Percentiles rank a stretch among this genome's conserved stretches.
phyloP scores from a whole-genome alignment of 2,329 filamentous ascomycete species.

The Phialemonium atrogriseum region DNA sequence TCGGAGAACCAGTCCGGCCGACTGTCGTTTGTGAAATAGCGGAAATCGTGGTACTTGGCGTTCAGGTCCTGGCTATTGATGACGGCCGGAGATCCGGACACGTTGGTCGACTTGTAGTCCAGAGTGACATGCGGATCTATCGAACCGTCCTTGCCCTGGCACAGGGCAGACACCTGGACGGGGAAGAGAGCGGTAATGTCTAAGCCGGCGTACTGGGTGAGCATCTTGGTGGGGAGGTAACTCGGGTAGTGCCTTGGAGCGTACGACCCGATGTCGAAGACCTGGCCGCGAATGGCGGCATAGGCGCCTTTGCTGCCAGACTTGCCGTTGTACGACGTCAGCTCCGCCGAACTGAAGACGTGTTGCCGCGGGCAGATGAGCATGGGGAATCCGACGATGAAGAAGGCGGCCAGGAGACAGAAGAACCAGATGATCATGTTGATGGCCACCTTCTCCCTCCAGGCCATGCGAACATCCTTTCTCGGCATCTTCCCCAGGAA shows the following conservation, averaged over 20 bases:
- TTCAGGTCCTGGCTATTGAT: constrained; percentile 64
- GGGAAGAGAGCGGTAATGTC: constrained; percentile 90
- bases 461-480: constrained; percentile 85
- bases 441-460: constrained; percentile 96
- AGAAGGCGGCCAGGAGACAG: constrained; percentile 72
- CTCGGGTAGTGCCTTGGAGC: constrained; percentile 70
- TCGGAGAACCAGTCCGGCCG: constrained; percentile 90
- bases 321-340: constrained; percentile 67
- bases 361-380: constrained; percentile 88
- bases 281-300: constrained; percentile 77
- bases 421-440: constrained; percentile 94
- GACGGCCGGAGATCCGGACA: constrained; percentile 56
- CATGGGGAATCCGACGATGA: constrained; percentile 80
- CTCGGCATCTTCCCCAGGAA: constrained; percentile 76
- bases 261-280: constrained; percentile 74
- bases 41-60: constrained; percentile 84
- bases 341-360: constrained; percentile 72
- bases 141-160: constrained; percentile 62
- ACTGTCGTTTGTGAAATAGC: constrained; percentile 70
- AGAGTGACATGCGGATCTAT: constrained; percentile 68
- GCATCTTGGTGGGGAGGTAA: constrained; percentile 47
- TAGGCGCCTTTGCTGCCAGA: constrained; percentile 52
- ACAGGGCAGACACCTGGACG: constrained; percentile 87
- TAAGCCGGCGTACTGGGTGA: constrained; percentile 75
- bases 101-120: constrained; percentile 73